These are phyloP conservation scores for Musa beccarii DNA, from an alignment of 176 grass and related monocot species.

Conservation along the genomic window DNA sequence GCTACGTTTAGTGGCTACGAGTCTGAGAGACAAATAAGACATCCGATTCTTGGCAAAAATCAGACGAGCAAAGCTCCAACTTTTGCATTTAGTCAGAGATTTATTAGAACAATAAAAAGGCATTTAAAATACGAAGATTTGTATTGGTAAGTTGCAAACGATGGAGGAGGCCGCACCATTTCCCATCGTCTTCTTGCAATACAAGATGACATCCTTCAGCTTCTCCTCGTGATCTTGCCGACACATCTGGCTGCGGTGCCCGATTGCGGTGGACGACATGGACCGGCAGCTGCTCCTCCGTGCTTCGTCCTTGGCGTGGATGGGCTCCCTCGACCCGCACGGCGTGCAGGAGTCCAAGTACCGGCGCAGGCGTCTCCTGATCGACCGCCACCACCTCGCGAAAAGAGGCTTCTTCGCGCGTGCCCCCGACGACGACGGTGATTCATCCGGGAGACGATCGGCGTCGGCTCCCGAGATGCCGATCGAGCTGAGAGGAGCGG, in stretches of 20 bases:
- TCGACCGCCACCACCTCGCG: background rate
- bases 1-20: too few species aligned
- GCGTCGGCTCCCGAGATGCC: too few species aligned
- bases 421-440: background rate
- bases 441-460: too few species aligned
- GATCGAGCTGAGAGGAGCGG: too few species aligned
- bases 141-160: too few species aligned
- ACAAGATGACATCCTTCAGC: background rate
- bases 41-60: too few species aligned
- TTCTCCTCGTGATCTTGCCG: background rate
- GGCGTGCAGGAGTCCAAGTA: background rate
- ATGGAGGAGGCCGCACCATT: background rate
- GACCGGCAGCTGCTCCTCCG: background rate
- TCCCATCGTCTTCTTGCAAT: background rate
- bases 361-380: background rate
- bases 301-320: too few species aligned
- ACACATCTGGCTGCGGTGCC: background rate
- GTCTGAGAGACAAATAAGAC: too few species aligned
- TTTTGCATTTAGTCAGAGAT: too few species aligned
- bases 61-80: too few species aligned
- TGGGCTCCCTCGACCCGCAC: background rate
- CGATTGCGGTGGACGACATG: background rate
- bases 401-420: background rate
- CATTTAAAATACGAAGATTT: too few species aligned
- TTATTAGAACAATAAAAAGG: too few species aligned